Evolutionary conservation across 2,329 filamentous ascomycete species (phyloP).

Genomic region (Colletotrichum orchidophilum): DNA sequence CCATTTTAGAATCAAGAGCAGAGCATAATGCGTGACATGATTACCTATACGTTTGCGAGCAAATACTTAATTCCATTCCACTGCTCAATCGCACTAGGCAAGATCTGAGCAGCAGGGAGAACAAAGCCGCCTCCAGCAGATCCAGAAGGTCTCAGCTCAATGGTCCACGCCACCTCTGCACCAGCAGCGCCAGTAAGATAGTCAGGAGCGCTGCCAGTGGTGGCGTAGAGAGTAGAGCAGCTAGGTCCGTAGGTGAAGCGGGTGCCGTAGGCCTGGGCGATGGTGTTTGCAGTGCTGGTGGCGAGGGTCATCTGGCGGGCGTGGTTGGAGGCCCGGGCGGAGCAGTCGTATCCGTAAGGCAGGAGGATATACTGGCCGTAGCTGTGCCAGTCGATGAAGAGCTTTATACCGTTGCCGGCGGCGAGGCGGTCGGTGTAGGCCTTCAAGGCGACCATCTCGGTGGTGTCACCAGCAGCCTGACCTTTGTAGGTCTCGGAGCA

Average conservation of each 20-base stretch:
- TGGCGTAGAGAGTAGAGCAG: slow-evolving; percentile 49
- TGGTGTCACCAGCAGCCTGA: slow-evolving; percentile 52
- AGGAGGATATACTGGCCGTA: slow-evolving; percentile 56
- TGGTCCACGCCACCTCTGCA: slow-evolving; percentile 50
- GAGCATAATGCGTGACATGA: neutral
- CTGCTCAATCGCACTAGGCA: slow-evolving; percentile 47
- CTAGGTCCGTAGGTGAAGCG: slow-evolving; percentile 48
- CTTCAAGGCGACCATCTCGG: slow-evolving; percentile 61
- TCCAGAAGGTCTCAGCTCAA: slow-evolving; percentile 46
- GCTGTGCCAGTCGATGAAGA: slow-evolving; percentile 60
- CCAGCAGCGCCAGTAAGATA: slow-evolving; percentile 39
- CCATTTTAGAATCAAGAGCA: too few relatives aligned
- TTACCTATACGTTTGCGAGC: slow-evolving; percentile 30
- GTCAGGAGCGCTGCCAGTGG: slow-evolving; percentile 43
- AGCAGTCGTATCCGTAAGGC: slow-evolving; percentile 57
- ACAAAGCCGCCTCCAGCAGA: slow-evolving; percentile 48
- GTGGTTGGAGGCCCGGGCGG: slow-evolving; percentile 48
- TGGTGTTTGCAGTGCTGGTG: slow-evolving; percentile 38
- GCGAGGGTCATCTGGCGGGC: slow-evolving; percentile 51
- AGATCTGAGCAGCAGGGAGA: slow-evolving; percentile 48
- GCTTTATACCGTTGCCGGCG: slow-evolving; percentile 46
- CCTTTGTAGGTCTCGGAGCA: slow-evolving; percentile 62
- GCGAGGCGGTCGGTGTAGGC: slow-evolving; percentile 42
- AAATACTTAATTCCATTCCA: slow-evolving; percentile 48
- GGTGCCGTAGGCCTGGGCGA: slow-evolving; percentile 45